Conservation (phyloP, 139 green algal genomes). For the Penium margaritaceum region DNA sequence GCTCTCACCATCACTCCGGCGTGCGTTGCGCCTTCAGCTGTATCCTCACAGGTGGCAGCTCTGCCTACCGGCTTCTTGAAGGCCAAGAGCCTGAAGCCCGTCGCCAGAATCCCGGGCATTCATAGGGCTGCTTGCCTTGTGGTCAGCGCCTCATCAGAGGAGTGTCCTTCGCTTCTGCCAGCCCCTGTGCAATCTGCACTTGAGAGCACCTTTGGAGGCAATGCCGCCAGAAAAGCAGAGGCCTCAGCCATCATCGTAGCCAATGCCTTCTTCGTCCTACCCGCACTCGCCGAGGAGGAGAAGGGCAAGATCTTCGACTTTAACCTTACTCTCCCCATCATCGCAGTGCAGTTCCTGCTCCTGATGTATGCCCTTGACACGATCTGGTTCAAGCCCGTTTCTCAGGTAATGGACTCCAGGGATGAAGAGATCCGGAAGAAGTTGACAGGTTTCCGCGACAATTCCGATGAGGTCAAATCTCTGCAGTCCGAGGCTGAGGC, state of each 20-base stretch:
- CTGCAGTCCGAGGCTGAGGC: conserved; percentile 49
- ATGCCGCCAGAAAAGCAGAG: too few species aligned
- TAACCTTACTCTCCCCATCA: conserved; percentile 57
- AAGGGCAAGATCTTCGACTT: conserved; percentile 60
- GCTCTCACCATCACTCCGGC: too few species aligned
- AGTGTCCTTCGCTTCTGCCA: too few species aligned
- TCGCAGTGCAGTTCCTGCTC: conserved; percentile 51
- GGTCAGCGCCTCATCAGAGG: too few species aligned
- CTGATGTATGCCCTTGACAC: conserved; percentile 59
- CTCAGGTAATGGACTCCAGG: conserved; percentile 52
- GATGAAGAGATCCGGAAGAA: conserved; percentile 51
- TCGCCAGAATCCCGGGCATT: too few species aligned
- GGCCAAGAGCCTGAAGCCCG: too few species aligned
- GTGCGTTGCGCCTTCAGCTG: too few species aligned
- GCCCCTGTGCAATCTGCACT: too few species aligned
- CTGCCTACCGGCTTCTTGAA: too few species aligned
- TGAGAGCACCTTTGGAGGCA: too few species aligned
- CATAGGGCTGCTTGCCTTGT: too few species aligned
- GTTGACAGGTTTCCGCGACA: conserved; percentile 50
- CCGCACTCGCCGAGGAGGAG: conserved; percentile 43
- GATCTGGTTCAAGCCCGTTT: conserved; percentile 54
- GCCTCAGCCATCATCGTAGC: background rate
- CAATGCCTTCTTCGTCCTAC: conserved; percentile 26
- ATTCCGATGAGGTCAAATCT: conserved; percentile 48
- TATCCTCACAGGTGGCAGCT: too few species aligned